Percentiles rank a stretch among this genome's conserved stretches.
Evolutionary conservation across 805 yeast genomes (phyloP).

Genomic region (Candida adriatica): DNA sequence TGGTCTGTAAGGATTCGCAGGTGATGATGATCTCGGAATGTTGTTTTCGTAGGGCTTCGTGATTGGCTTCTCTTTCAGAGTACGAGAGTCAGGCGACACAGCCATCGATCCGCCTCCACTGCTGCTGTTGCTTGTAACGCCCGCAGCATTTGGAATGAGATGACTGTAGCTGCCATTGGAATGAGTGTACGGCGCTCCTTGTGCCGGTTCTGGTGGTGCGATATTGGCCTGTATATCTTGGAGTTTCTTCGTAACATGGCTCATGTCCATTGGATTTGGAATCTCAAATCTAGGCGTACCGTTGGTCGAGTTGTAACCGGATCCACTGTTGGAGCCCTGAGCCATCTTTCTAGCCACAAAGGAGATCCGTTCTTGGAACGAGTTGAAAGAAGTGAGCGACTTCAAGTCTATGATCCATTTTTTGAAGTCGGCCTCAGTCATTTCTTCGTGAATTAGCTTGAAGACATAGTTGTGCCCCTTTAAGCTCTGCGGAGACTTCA

Average conservation of each 20-base stretch:
- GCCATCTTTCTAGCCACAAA: conserved; percentile 6
- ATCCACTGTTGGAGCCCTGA: conserved; percentile 1
- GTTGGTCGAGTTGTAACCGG: conserved; percentile 4
- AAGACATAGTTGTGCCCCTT: conserved; percentile 89
- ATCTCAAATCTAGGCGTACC: conserved; percentile 22
- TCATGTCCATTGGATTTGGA: conserved; percentile 17
- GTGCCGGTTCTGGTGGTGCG: conserved; percentile 1
- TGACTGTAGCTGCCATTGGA: conserved; percentile 7
- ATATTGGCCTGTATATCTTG: conserved; percentile 13
- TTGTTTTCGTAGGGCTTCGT: conserved; percentile 5
- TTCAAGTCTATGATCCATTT: conserved; percentile 68
- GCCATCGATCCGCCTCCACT: background rate
- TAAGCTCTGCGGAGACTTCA: conserved; percentile 56
- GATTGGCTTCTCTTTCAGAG: conserved; percentile 8
- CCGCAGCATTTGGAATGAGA: conserved; percentile 1
- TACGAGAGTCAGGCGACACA: conserved; percentile 1
- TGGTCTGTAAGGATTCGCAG: conserved; percentile 1
- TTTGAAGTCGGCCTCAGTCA: conserved; percentile 68
- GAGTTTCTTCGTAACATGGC: conserved; percentile 16
- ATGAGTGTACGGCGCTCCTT: conserved; percentile 5
- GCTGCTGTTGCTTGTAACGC: background rate
- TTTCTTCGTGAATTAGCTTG: conserved; percentile 49
- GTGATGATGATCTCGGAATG: conserved; percentile 11
- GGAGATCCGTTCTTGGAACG: conserved; percentile 14
- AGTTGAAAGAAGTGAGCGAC: conserved; percentile 38